Percentiles rank a stretch among this genome's conserved stretches.
Conservation (phyloP, 2,329 filamentous ascomycete species). For the Ophiostoma sp. region DNA sequence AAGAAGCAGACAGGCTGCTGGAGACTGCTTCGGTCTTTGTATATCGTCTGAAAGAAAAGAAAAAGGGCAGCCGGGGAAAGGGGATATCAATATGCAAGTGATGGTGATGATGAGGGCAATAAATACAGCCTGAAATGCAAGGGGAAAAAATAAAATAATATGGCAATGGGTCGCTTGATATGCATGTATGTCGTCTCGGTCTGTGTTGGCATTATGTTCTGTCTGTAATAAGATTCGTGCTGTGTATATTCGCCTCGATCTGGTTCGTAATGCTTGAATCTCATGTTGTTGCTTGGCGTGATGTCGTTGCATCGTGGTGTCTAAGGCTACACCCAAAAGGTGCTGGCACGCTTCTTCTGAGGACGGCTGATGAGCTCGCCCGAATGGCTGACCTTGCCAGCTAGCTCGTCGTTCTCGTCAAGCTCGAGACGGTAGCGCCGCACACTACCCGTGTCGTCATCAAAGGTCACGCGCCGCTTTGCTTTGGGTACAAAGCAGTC, state of each 20-base stretch:
- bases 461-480: slow-evolving; percentile 49
- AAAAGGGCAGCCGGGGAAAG: background rate
- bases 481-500: slow-evolving; percentile 54
- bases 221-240: no score
- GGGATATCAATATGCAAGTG: background rate
- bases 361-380: background rate
- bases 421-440: slow-evolving; percentile 56
- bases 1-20: background rate
- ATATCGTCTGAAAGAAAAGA: background rate
- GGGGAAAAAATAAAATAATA: no score
- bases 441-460: slow-evolving; percentile 59
- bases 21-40: background rate
- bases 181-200: no score
- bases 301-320: background rate
- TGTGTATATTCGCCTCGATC: no score
- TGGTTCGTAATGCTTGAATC: no score
- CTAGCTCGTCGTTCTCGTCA: slow-evolving; percentile 44
- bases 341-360: slow-evolving; percentile 5
- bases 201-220: no score
- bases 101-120: background rate
- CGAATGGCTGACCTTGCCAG: slow-evolving; percentile 25
- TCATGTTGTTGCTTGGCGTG: no score
- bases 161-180: no score
- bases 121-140: no score
- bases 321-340: background rate